Percentiles rank a stretch among this genome's conserved stretches.
phyloP scores from a whole-genome alignment of 2,329 filamentous ascomycete genomes.

The Sclerotinia spermophila region DNA sequence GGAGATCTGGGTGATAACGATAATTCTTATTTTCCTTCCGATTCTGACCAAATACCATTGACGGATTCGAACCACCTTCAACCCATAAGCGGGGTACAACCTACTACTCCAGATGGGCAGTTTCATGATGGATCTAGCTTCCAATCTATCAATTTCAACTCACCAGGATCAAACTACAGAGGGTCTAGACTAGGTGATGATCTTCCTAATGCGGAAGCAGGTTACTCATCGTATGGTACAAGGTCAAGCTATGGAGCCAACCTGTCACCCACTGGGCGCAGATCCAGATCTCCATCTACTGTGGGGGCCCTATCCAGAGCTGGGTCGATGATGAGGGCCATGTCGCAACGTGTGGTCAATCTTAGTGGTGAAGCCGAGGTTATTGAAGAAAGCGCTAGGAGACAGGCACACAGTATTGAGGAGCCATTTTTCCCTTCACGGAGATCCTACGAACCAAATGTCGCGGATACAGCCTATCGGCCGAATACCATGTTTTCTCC shows the following conservation, averaged over 20 bases:
- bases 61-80: constrained; percentile 54
- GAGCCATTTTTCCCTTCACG: constrained; percentile 22
- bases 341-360: constrained; percentile 97
- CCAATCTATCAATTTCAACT: constrained; percentile 52
- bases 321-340: constrained; percentile 73
- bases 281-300: constrained; percentile 58
- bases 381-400: constrained; percentile 58
- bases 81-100: constrained; percentile 49
- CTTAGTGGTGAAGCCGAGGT: constrained; percentile 89
- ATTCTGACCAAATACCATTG: constrained; percentile 58
- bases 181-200: constrained; percentile 58
- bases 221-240: constrained; percentile 39
- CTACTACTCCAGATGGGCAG: constrained; percentile 40
- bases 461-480: constrained; percentile 31
- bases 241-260: constrained; percentile 54
- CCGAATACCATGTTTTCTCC: constrained; percentile 30
- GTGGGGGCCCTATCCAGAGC: constrained; percentile 64
- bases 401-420: constrained; percentile 22
- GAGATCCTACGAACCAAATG: constrained; percentile 36
- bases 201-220: constrained; percentile 56
- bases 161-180: constrained; percentile 37
- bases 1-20: constrained; percentile 28
- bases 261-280: constrained; percentile 48
- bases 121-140: constrained; percentile 49
- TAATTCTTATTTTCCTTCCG: constrained; percentile 37